Percentiles rank a stretch among this genome's conserved stretches.
Conservation (phyloP, 2,329 filamentous ascomycete species). For the Cercospora sesami region DNA sequence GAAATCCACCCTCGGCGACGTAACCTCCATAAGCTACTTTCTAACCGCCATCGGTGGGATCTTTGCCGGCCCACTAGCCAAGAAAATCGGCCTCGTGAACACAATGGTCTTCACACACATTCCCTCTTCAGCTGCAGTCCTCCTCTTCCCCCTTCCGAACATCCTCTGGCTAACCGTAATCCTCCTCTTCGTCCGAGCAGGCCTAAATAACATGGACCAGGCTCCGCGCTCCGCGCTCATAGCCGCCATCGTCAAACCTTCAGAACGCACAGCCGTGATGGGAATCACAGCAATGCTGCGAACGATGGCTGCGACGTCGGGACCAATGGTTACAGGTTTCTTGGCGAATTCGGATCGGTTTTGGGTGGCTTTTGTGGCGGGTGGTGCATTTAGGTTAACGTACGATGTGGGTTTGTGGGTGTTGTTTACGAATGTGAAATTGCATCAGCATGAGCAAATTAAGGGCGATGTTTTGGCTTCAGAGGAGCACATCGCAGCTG, state of each 20-base stretch:
- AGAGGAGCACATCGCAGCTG: background rate
- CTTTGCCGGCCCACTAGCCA: constrained; percentile 63
- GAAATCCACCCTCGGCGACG: constrained; percentile 55
- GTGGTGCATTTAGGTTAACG: constrained; percentile 54
- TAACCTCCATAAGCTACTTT: constrained; percentile 53
- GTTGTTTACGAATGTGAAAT: constrained; percentile 60
- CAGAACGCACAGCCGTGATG: constrained; percentile 69
- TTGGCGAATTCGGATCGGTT: constrained; percentile 56
- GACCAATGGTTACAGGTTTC: constrained; percentile 58
- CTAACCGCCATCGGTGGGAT: constrained; percentile 48
- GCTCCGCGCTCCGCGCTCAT: constrained; percentile 66
- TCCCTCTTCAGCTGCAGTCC: constrained; percentile 61
- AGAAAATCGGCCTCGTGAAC: constrained; percentile 60
- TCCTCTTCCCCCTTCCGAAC: constrained; percentile 59
- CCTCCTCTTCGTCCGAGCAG: constrained; percentile 60
- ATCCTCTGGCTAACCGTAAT: constrained; percentile 54
- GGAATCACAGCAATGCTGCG: constrained; percentile 64
- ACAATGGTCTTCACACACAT: constrained; percentile 64
- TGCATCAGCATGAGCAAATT: constrained; percentile 36
- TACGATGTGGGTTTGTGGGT: constrained; percentile 62
- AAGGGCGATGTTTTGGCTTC: background rate
- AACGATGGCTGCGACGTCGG: constrained; percentile 58
- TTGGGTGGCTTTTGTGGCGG: constrained; percentile 63
- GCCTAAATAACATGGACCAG: constrained; percentile 69
- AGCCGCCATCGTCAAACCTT: constrained; percentile 63